Evolutionary conservation across 495 filamentous ascomycete genomes (phyloP), one percentile per base, ranked within the genome.

Genomic region (Hyaloscypha finlandica): DNA sequence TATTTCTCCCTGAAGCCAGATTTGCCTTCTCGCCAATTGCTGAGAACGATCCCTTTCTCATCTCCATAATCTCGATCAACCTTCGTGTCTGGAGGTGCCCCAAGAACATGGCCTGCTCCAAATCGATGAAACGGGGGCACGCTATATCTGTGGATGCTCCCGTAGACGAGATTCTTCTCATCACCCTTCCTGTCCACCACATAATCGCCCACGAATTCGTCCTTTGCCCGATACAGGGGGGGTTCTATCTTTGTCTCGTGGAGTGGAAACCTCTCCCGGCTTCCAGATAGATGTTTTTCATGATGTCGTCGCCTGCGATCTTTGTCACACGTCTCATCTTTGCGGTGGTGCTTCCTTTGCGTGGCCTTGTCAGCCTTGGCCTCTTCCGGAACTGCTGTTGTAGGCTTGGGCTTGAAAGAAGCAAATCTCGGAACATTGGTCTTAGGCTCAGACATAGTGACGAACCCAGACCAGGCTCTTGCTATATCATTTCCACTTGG

Each of bases 121-220:
- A 72, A 68, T 0, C 88, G 88, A 63, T 76, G 79, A 70, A 90
- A 92, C 31, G 68, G 59, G 1, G 89, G 88, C 25, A 89, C 74
- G 54, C 74, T 82, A 69, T 90, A 90, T 14, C 82, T 80, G 74
- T 91, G 80, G 8, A 86, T 76, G 31, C 81, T 84, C 2, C 88
- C 88, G 70, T 89, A 92, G 1, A 77, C 76, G 5, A 89, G 61
- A 66, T 86, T 91, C 56, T 83, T 77, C 19, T 75, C 77, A 72
- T 92, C 90, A 1, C 90, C 90, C 71, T 82, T 83, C 25, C 73
- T 78, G 72, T 90, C 87, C 9, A 87, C 65, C n/a, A 78, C 64
- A 63, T 79, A 87, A 20, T 64, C 32, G 29, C 61, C 69, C 37
- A 35, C 20, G 6, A 59, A 31, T n/a, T 64, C 63, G 25, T 64